Evolutionary conservation across 1,284 basidiomycete genomes (phyloP), one percentile per base, ranked within the genome.

Genomic region (Chalciporus piperatoides): DNA sequence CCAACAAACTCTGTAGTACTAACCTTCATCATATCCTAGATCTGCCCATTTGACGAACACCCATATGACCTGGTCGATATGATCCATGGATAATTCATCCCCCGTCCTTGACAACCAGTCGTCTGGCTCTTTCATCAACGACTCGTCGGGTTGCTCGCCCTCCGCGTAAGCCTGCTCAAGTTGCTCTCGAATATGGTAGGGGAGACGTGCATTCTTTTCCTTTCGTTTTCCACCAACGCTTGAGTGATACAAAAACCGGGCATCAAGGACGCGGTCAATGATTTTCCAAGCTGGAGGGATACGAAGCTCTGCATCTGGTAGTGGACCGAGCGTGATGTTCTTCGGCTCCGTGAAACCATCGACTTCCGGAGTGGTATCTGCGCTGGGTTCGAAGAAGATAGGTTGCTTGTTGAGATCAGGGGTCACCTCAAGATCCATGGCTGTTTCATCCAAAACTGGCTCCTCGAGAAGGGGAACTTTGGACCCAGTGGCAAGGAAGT

Each of bases 41-140:
- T 95, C 92, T 32, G 85, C 76, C 92, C 93, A 97, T 68, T 97
- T 97, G 57, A 92, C 77, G 62, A 90, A 89, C 7, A 77, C 78
- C 83, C 86, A 90, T n/a, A 84, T 73, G 30, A 92, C 79, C 37
- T 77, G 67, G 23, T 80, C 71, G 15, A 82, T 77, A 57, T 88
- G 75, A 2, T 77, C 68, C 41, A 71, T 64, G 6, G 63, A 66
- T n/a, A 92, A 68, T 17, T 63, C 61, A 25, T 69, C 49, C 6
- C 71, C 66, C 37, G 72, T 74, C 45, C 73, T 70, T 14, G 61
- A 57, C 61, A 88, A 80, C 77, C 82, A 91, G 17, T 82, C 76
- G 8, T 78, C 73, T 9, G 82, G 57, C 1, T 78, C 79, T 56
- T 83, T 78, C 19, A 78, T 74, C 21, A 77, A 60, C 36, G 72